Base-by-base conservation (phyloP, 768 basidiomycete genomes). In the Leccinum obscurum region DNA sequence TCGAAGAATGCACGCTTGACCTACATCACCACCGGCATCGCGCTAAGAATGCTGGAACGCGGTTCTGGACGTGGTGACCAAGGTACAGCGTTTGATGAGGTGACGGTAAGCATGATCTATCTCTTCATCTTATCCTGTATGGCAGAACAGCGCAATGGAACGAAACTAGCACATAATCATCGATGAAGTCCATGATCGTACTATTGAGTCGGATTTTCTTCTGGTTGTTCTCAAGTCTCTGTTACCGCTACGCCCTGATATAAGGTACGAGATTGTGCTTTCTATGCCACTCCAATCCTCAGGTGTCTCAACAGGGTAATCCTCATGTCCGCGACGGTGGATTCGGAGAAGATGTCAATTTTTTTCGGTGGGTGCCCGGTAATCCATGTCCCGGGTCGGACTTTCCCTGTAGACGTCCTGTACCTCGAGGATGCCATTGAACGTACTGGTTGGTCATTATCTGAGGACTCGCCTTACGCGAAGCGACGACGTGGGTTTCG, bases 111-210 rank as follows among this genome's bases (percentile, higher is more conserved):
- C 64, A 37, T 20, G n/a, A 52, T 54, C 48, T 46, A 49, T 56
- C 55, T 59, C 54, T 60, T 62, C 39, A 15, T 46, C 28, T 46
- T 13, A 11, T 59, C 26, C 10, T 41, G 34, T 24, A 37, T 61
- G 52, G 26, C 41, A 35, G 39, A 53, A 39, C 34, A 28, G 22
- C 57, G 24, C 54, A 46, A 64, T 22, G 54, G 26, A 13, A 15
- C 24, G 39, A 55, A 62, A 39, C n/a, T 55, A 94, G 92, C 95
- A 97, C 69, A 87, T 99, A 70, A 89, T 99, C 60, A 89, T 98
- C 48, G 96, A 99, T 66, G 96, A 99, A 87, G 93, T 97, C 51
- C 96, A 99, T 68, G 96, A 99, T 77, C 88, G 96, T 22, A 93
- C 89, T 7, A 97, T 99, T 65, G 96, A 99, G 70, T 95, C 93